Evolutionary conservation across 148 eudicot genomes (phyloP).

Genomic region (Diospyros lotus): DNA sequence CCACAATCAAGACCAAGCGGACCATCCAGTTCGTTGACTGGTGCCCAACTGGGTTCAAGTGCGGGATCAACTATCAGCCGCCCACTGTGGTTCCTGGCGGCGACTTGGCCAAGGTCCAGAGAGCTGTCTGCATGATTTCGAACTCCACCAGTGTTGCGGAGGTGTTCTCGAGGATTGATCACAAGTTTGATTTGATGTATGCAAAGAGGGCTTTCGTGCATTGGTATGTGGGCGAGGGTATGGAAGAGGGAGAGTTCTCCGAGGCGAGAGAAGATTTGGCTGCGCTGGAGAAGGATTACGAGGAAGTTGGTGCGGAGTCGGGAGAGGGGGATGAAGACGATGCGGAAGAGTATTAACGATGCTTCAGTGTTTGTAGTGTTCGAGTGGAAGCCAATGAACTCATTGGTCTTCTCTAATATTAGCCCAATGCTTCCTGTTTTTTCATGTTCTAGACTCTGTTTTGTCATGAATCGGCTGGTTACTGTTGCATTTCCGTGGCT

Average conservation of each 20-base stretch:
- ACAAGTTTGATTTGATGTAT: slow-evolving; percentile 49
- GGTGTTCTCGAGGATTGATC: slow-evolving; percentile 47
- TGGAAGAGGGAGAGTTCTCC: slow-evolving; percentile 46
- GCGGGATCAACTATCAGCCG: slow-evolving; percentile 17
- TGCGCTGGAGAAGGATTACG: slow-evolving; percentile 28
- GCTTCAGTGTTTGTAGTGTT: background rate
- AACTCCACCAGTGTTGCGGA: too few relatives aligned
- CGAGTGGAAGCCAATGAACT: slow-evolving; percentile 11
- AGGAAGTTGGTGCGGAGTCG: slow-evolving; percentile 50
- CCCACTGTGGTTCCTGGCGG: slow-evolving; percentile 46
- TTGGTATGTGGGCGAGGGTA: slow-evolving; percentile 20
- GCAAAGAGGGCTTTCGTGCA: slow-evolving; percentile 52
- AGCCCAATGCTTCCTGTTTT: too few relatives aligned
- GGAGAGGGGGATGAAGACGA: slow-evolving; percentile 44
- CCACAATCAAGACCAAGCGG: slow-evolving; percentile 45
- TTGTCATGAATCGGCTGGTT: too few relatives aligned
- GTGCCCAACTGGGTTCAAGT: slow-evolving; percentile 29
- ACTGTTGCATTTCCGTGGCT: too few relatives aligned
- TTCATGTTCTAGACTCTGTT: too few relatives aligned
- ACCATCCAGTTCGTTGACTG: slow-evolving; percentile 36
- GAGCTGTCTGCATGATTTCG: too few relatives aligned
- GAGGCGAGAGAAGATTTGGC: slow-evolving; percentile 37
- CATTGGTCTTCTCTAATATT: background rate
- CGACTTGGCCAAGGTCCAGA: slow-evolving; percentile 34
- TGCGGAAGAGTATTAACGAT: slow-evolving; percentile 24